Evolutionary conservation across 768 basidiomycete species (phyloP), one percentile per base, ranked within the genome.

Genomic region (Mycena vulgaris): DNA sequence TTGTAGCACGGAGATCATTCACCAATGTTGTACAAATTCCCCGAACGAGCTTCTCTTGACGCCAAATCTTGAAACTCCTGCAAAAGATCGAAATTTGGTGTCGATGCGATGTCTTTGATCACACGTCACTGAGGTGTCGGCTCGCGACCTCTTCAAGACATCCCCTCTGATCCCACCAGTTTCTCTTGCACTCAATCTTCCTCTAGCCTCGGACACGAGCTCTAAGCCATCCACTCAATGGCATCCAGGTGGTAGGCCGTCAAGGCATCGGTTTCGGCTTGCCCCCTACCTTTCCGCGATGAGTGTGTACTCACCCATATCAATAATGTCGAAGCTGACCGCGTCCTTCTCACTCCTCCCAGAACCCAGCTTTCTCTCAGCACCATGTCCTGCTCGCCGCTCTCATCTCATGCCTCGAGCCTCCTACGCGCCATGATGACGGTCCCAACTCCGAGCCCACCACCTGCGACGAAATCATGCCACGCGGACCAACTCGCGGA

Each of bases 321-420:
- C n/a, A n/a, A n/a, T n/a, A n/a, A n/a, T n/a, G n/a, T n/a, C n/a
- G n/a, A n/a, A n/a, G n/a, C n/a, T n/a, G n/a, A n/a, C n/a, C n/a
- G n/a, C n/a, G n/a, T n/a, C n/a, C n/a, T n/a, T n/a, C n/a, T n/a
- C n/a, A n/a, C n/a, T n/a, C n/a, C n/a, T n/a, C 14, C 14, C 35
- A 37, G 35, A 37, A 37, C 6, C 35, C 8, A 37, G 8, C 35
- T 37, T 14, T 37, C 8, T 37, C 35, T 37, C 35, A 37, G 35
- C 14, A 6, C 35, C 35, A 37, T 37, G 14, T 6, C 35, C 42
- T 17, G 17, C 19, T 33, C 53, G 19, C 37, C 53, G 3, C 9
- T 19, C 11, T 56, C 53, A 25, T 56, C 53, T 3, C 53, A 56
- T n/a, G 53, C 53, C 35, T 56, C 53, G 9, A 35, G n/a, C n/a